These are phyloP conservation scores for Sporothrix pallida DNA, from an alignment of 2,329 filamentous ascomycete genomes.

Conservation along the genomic window DNA sequence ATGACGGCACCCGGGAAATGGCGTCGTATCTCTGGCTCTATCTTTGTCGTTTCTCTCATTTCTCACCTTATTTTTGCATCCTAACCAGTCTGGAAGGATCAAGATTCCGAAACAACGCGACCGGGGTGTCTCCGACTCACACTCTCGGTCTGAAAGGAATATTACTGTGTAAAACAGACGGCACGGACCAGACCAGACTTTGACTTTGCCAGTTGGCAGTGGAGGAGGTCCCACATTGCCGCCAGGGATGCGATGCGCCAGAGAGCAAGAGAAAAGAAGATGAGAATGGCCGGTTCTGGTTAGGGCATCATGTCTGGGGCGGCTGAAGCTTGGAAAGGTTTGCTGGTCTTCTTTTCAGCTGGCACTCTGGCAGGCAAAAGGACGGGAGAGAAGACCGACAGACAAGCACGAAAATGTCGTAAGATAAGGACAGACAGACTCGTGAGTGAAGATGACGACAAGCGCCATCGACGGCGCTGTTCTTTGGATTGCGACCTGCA, in stretches of 20 bases:
- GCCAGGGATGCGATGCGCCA: constrained; percentile 12
- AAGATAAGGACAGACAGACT: constrained; percentile 17
- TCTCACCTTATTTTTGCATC: not conserved
- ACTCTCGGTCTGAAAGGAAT: not conserved
- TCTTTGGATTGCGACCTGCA: constrained; percentile 24
- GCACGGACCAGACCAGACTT: not conserved
- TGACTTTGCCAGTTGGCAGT: constrained; percentile 5
- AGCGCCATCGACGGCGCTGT: constrained; percentile 10
- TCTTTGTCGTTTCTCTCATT: not conserved
- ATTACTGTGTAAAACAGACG: not conserved
- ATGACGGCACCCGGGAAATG: constrained; percentile 15
- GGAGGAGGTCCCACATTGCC: constrained; percentile 21
- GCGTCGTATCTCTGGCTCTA: not conserved
- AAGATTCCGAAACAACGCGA: constrained; percentile 28
- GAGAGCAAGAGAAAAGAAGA: not conserved
- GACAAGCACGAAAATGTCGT: constrained; percentile 15
- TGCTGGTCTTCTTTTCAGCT: not conserved
- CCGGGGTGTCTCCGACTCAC: constrained; percentile 8
- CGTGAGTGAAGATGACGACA: constrained; percentile 22
- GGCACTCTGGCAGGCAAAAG: not conserved
- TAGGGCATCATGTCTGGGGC: constrained; percentile 25
- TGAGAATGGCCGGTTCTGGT: constrained; percentile 10
- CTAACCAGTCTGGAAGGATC: constrained; percentile 6
- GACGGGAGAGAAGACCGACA: not conserved
- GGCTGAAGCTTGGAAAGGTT: not conserved